These are phyloP conservation scores for Solanum lycopersicoides DNA, from an alignment of 257 asterid genomes.

Conservation along the genomic window DNA sequence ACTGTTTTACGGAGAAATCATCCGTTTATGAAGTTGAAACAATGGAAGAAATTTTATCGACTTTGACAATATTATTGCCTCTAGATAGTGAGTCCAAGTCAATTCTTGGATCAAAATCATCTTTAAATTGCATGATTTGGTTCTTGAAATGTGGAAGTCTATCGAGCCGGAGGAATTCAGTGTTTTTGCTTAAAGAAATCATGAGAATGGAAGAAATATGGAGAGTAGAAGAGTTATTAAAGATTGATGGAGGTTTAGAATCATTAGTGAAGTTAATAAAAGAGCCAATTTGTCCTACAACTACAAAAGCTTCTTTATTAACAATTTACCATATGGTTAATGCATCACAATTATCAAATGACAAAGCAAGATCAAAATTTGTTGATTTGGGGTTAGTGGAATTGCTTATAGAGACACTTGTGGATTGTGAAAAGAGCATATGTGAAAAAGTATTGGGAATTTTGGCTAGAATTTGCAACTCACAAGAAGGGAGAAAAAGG, in stretches of 20 bases:
- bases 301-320: slow-evolving; percentile 38
- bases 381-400: slow-evolving; percentile 26
- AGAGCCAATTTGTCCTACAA: slow-evolving; percentile 35
- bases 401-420: slow-evolving; percentile 26
- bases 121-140: slow-evolving; percentile 18
- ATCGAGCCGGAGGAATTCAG: slow-evolving; percentile 12
- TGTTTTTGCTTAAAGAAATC: slow-evolving; percentile 5
- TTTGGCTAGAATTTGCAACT: slow-evolving; percentile 32
- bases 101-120: slow-evolving; percentile 20
- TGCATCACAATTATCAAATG: not conserved
- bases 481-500: slow-evolving; percentile 19
- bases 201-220: not conserved
- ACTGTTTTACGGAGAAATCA: slow-evolving; percentile 8
- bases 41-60: slow-evolving; percentile 27
- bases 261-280: slow-evolving; percentile 24
- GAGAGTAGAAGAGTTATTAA: not conserved
- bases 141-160: slow-evolving; percentile 22
- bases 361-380: not conserved
- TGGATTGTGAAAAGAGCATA: slow-evolving; percentile 34
- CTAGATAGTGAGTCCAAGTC: slow-evolving; percentile 22
- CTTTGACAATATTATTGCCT: slow-evolving; percentile 10
- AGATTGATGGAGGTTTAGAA: slow-evolving; percentile 23
- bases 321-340: slow-evolving; percentile 26
- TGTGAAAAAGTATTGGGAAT: slow-evolving; percentile 49
- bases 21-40: not conserved